A percentile compares a stretch with the other conserved stretches of the same genome.
Conservation (phyloP, 768 basidiomycete genomes). For the Ramaria sp. region DNA sequence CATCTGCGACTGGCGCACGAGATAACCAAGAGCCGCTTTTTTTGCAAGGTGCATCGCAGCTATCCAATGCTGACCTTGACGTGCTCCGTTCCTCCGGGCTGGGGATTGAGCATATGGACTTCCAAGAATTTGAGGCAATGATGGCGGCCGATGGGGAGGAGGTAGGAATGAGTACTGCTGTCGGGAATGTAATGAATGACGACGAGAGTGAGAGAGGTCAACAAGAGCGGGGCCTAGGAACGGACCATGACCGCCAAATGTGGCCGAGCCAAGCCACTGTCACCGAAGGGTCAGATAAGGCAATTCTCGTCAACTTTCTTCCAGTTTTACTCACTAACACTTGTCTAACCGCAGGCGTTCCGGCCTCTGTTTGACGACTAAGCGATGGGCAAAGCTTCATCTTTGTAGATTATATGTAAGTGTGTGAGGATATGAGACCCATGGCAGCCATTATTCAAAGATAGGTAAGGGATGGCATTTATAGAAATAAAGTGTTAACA, state of each 20-base stretch:
- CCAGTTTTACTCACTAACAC: not conserved
- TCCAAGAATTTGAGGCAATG: slow-evolving; percentile 48
- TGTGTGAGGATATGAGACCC: no score
- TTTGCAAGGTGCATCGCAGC: slow-evolving; percentile 35
- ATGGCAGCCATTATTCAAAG: no score
- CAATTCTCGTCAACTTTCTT: not conserved
- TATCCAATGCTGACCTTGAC: slow-evolving; percentile 44
- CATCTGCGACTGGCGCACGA: not conserved
- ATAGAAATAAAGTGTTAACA: no score
- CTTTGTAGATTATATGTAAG: no score
- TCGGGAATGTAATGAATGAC: not conserved
- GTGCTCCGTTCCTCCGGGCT: slow-evolving; percentile 51
- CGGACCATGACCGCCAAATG: not conserved
- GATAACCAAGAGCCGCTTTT: slow-evolving; percentile 21
- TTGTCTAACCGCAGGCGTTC: not conserved
- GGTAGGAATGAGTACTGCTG: slow-evolving; percentile 16
- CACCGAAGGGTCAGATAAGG: not conserved
- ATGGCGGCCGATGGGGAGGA: slow-evolving; percentile 53
- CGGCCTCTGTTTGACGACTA: no score
- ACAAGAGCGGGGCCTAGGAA: not conserved
- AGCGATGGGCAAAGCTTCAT: no score
- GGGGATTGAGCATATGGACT: slow-evolving; percentile 56
- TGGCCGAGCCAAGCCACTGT: not conserved
- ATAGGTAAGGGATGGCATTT: no score
- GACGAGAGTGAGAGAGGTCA: not conserved